Evolutionary conservation across 148 eudicot genomes (phyloP).

Genomic region (Heliosperma pusillum): DNA sequence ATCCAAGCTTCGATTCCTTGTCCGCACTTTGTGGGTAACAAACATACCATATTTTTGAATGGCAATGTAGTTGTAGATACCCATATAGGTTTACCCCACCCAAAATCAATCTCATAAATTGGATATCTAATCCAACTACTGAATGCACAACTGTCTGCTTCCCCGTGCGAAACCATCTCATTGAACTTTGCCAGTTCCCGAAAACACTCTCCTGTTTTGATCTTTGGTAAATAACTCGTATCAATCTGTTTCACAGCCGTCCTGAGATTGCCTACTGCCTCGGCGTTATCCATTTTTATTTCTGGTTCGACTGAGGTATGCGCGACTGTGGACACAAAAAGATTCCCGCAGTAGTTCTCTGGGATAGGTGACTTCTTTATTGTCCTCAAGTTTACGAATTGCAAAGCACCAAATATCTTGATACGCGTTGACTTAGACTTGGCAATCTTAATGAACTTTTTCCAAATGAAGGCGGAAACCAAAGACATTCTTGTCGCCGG

Average conservation of each 20-base stretch:
- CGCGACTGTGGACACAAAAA: background rate
- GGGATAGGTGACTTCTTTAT: background rate
- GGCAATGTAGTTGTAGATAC: background rate
- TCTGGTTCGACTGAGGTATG: background rate
- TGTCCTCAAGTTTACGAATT: conserved; percentile 5
- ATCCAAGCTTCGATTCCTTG: too few species aligned
- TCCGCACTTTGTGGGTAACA: too few species aligned
- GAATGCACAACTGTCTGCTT: background rate
- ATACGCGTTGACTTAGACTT: too few species aligned
- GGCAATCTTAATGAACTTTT: too few species aligned
- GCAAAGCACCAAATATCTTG: background rate
- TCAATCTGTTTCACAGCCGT: background rate
- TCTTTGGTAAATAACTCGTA: background rate
- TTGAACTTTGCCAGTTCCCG: background rate
- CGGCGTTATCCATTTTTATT: background rate
- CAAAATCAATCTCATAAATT: conserved; percentile 32
- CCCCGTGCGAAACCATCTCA: background rate
- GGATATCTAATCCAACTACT: conserved; percentile 15
- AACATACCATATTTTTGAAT: too few species aligned
- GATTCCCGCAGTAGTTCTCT: background rate
- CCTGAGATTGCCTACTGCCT: background rate
- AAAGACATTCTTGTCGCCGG: too few species aligned
- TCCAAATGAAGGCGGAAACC: too few species aligned
- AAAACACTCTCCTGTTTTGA: conserved; percentile 13
- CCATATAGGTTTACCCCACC: conserved; percentile 40